Base-by-base conservation (phyloP, 2,329 filamentous ascomycete species). In the Aspergillus japonicus region DNA sequence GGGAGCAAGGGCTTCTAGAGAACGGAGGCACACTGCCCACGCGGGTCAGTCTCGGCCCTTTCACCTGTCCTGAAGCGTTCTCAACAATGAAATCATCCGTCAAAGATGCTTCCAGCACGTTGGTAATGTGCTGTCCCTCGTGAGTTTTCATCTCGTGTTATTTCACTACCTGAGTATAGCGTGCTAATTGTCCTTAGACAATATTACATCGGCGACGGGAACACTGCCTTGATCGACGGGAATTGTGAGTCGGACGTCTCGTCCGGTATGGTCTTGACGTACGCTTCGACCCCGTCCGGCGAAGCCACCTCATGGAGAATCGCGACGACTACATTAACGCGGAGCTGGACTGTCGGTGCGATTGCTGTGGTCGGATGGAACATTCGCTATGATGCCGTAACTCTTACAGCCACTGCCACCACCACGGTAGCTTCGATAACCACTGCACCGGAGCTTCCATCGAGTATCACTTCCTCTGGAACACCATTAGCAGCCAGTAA, bases 71-170 rank as follows among this genome's bases (percentile, higher is more conserved):
- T n/a, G 31, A 54, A 16, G 50, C n/a, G 3, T 57, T 56, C 19
- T 19, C 29, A 2, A 60, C 54, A 3, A 54, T 60, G 6, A 47
- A 23, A 12, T 31, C 54, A 5, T 57, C 58, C 4, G 24, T 57
- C 24, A 57, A 60, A 48, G 42, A 60, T 19, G 14, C n/a, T 8
- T 50, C 31, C n/a, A 60, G 54, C 24, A 60, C 44, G 24, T 50
- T 54, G n/a, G 54, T 26, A 4, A 60, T 54, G 58, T 60, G 58
- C 24, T 60, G 54, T 21, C 58, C 58, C 6, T 47, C 50, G 58
- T 57, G 24, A 54, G 58, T 49, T 49, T 8, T 11, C 3, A 2
- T 21, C 2, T 7, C 2, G 6, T 21, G 2, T 10, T 29, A 29
- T 2, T 29, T 29, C 7, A 29, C 0, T 10, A 2, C 14, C 19